Evolutionary conservation across 1,284 basidiomycete genomes (phyloP).

Genomic region (Moesziomyces aphidis): DNA sequence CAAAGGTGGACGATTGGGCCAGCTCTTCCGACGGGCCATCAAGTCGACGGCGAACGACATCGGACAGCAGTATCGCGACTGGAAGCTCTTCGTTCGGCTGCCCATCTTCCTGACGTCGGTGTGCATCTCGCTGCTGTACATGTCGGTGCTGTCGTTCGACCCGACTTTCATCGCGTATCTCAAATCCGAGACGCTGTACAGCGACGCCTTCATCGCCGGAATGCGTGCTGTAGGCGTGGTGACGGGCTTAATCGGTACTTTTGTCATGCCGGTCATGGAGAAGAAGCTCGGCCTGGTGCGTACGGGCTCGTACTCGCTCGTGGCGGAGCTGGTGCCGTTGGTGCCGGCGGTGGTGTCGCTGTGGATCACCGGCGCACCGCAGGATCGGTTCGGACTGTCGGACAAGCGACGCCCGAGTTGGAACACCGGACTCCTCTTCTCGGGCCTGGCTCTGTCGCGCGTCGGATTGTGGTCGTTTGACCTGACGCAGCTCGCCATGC

Average conservation of each 20-base stretch:
- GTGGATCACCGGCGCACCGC: conserved; percentile 42
- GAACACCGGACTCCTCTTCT: conserved; percentile 51
- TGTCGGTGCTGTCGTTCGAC: conserved; percentile 70
- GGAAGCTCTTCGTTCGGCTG: conserved; percentile 71
- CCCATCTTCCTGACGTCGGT: conserved; percentile 70
- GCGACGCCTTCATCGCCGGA: conserved; percentile 73
- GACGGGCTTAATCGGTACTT: conserved; percentile 71
- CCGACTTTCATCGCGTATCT: conserved; percentile 60
- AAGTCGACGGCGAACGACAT: conserved; percentile 14
- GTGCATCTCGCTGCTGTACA: conserved; percentile 72
- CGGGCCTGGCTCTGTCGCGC: conserved; percentile 72
- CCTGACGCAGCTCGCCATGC: conserved; percentile 71
- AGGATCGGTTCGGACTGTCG: conserved; percentile 28
- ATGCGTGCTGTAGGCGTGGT: conserved; percentile 72
- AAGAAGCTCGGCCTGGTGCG: conserved; percentile 71
- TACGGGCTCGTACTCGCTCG: conserved; percentile 68
- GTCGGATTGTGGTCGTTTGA: conserved; percentile 74
- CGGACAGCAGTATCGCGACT: conserved; percentile 65
- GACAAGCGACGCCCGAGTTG: conserved; percentile 41
- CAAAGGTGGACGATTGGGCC: background rate
- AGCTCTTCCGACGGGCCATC: background rate
- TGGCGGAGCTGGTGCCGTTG: conserved; percentile 48
- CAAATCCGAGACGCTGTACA: conserved; percentile 59
- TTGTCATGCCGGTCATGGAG: conserved; percentile 70
- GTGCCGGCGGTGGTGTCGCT: conserved; percentile 43